phyloP scores from a whole-genome alignment of 2,329 filamentous ascomycete species.

The Talaromyces funiculosus region DNA sequence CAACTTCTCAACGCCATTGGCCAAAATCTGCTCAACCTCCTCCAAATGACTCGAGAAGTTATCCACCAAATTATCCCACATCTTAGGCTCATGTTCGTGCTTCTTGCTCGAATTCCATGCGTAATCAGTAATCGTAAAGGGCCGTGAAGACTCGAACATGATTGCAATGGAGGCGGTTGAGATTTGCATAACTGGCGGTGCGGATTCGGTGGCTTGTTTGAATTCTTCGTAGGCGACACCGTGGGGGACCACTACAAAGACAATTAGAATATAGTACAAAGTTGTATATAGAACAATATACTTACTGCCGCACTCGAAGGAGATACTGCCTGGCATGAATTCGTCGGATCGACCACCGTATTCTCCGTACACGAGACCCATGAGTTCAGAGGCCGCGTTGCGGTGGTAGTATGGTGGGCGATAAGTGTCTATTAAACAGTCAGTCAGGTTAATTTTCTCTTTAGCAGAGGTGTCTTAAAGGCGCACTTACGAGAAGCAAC shows the following conservation, averaged over 20 bases:
- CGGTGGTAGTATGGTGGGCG: slow-evolving; percentile 41
- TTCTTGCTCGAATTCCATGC: slow-evolving; percentile 35
- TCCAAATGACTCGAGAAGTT: slow-evolving; percentile 46
- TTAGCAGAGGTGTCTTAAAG: background rate
- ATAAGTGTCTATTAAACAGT: slow-evolving; percentile 28
- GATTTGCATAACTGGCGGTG: slow-evolving; percentile 26
- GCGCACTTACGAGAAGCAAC: slow-evolving; percentile 29
- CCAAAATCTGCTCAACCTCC: slow-evolving; percentile 44
- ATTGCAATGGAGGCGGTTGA: slow-evolving; percentile 30
- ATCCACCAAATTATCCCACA: slow-evolving; percentile 53
- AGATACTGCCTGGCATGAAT: slow-evolving; percentile 31
- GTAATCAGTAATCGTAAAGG: slow-evolving; percentile 33
- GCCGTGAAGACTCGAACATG: slow-evolving; percentile 32
- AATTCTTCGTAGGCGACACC: slow-evolving; percentile 33
- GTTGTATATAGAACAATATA: background rate
- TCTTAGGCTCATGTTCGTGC: slow-evolving; percentile 45
- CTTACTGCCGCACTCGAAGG: slow-evolving; percentile 33
- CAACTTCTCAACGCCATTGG: slow-evolving; percentile 23
- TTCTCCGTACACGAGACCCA: slow-evolving; percentile 34
- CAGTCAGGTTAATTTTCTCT: background rate
- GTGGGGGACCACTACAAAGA: slow-evolving; percentile 28
- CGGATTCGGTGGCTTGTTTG: slow-evolving; percentile 24
- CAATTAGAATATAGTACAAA: background rate
- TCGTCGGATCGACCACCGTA: slow-evolving; percentile 32
- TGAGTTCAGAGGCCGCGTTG: slow-evolving; percentile 36